Conservation (phyloP, 2,329 filamentous ascomycete species). For the Beauveria caledonica region DNA sequence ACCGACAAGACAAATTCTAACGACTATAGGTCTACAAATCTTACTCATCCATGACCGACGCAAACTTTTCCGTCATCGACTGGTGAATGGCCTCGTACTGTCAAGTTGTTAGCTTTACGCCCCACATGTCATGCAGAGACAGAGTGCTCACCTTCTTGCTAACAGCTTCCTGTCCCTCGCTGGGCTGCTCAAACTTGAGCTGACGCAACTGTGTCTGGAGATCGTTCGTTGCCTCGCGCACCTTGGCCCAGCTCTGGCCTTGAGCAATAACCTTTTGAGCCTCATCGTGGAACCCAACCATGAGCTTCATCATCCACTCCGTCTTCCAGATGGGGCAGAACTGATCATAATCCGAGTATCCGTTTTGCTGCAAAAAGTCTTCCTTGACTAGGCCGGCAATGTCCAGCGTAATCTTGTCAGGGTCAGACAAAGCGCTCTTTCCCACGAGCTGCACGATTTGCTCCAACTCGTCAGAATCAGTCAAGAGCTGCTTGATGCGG, state of each 20-base stretch:
- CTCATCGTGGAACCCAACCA: slow-evolving; percentile 97
- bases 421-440: slow-evolving; percentile 91
- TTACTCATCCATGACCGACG: slow-evolving; percentile 90
- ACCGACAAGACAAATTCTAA: slow-evolving; percentile 19
- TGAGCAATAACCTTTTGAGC: slow-evolving; percentile 89
- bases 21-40: slow-evolving; percentile 17
- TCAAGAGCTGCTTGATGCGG: slow-evolving; percentile 86
- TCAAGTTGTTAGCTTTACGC: slow-evolving; percentile 29
- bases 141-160: slow-evolving; percentile 63
- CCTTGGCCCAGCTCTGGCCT: slow-evolving; percentile 86
- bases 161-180: slow-evolving; percentile 72
- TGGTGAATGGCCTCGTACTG: slow-evolving; percentile 90
- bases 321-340: slow-evolving; percentile 99
- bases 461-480: slow-evolving; percentile 93
- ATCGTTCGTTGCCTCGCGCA: slow-evolving; percentile 81
- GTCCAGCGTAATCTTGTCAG: slow-evolving; percentile 97
- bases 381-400: slow-evolving; percentile 90
- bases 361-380: slow-evolving; percentile 98
- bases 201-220: slow-evolving; percentile 77
- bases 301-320: slow-evolving; percentile 99
- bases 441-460: slow-evolving; percentile 98
- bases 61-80: slow-evolving; percentile 95
- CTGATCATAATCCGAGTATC: slow-evolving; percentile 97
- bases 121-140: not conserved
- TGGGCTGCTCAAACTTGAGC: slow-evolving; percentile 95